These are phyloP conservation scores for Ogataea salicorniae DNA, from an alignment of 805 yeast genomes.

Conservation along the genomic window DNA sequence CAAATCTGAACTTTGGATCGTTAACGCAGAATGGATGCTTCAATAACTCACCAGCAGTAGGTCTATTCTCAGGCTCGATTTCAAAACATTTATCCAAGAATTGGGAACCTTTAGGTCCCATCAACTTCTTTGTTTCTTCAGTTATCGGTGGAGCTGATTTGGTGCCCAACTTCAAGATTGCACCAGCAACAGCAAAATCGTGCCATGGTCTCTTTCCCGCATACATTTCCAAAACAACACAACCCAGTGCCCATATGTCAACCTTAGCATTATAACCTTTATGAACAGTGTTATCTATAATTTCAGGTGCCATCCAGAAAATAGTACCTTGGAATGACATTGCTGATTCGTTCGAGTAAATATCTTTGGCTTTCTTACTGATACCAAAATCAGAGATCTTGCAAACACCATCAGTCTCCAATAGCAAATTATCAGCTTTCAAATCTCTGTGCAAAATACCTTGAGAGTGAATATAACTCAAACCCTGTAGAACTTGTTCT, in stretches of 20 bases:
- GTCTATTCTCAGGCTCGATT: slow-evolving; percentile 76
- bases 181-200: slow-evolving; percentile 89
- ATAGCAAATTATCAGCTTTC: slow-evolving; percentile 85
- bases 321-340: slow-evolving; percentile 95
- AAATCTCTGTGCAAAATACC: slow-evolving; percentile 92
- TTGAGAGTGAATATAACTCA: slow-evolving; percentile 79
- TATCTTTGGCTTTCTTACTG: slow-evolving; percentile 77
- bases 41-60: slow-evolving; percentile 70
- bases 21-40: slow-evolving; percentile 37
- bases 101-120: slow-evolving; percentile 59
- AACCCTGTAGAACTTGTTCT: slow-evolving; percentile 74
- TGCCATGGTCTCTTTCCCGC: slow-evolving; percentile 99
- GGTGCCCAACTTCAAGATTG: slow-evolving; percentile 83
- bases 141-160: slow-evolving; percentile 95
- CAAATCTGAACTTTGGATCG: slow-evolving; percentile 24
- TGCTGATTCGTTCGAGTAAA: slow-evolving; percentile 85
- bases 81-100: slow-evolving; percentile 76
- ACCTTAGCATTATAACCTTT: slow-evolving; percentile 97
- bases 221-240: slow-evolving; percentile 96
- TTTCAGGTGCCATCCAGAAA: slow-evolving; percentile 99
- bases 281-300: slow-evolving; percentile 75
- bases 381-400: slow-evolving; percentile 97
- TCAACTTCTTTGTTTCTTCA: slow-evolving; percentile 66
- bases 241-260: slow-evolving; percentile 97
- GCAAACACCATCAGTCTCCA: slow-evolving; percentile 89